phyloP scores from a whole-genome alignment of 352 stramenopile species.

The Phytophthora capsici region DNA sequence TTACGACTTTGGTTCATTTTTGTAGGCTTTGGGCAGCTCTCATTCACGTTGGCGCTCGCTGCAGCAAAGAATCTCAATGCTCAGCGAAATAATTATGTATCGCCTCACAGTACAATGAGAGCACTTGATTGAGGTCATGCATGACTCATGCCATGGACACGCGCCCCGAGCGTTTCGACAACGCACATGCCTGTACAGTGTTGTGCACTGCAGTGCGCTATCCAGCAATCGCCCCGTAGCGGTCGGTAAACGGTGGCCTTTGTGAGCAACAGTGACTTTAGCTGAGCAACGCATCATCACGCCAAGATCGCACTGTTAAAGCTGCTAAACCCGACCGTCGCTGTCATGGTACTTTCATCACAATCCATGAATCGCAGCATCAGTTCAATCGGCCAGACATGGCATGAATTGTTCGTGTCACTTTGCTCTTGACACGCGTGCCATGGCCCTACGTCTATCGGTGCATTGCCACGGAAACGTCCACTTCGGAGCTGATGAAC shows the following conservation, averaged over 20 bases:
- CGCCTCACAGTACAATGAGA: background rate
- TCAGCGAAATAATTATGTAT: conserved; percentile 1
- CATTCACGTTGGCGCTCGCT: conserved; percentile 19
- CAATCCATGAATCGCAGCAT: background rate
- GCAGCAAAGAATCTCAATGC: conserved; percentile 24
- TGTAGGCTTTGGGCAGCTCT: conserved; percentile 25
- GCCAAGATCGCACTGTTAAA: background rate
- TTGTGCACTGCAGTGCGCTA: no score
- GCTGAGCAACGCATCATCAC: background rate
- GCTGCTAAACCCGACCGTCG: background rate
- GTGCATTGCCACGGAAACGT: conserved; percentile 1
- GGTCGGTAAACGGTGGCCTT: no score
- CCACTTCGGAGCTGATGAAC: background rate
- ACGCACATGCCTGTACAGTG: no score
- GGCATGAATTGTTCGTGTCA: conserved; percentile 7
- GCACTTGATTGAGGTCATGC: background rate
- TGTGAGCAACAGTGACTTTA: background rate
- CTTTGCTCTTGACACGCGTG: conserved; percentile 18
- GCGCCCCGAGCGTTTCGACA: background rate
- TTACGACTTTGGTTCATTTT: background rate
- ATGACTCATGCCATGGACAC: conserved; percentile 7
- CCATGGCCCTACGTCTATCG: conserved; percentile 8
- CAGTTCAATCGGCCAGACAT: conserved; percentile 1
- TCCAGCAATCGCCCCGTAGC: no score
- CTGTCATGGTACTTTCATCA: background rate